Base-by-base conservation (phyloP, 2,329 filamentous ascomycete genomes). In the Fusarium falciforme region DNA sequence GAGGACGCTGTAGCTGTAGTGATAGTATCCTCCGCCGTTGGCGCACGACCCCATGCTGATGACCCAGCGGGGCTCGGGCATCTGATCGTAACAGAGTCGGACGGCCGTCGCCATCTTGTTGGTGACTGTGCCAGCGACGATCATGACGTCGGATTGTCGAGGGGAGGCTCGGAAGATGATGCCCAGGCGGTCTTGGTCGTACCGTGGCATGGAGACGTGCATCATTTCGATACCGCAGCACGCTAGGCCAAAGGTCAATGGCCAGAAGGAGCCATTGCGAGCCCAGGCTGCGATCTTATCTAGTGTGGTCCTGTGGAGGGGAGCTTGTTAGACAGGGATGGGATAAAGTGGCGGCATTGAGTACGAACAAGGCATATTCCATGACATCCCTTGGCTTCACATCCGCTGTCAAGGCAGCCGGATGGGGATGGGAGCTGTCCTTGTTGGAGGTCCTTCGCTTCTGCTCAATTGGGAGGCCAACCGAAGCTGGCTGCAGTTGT, bases 1-100 rank as follows among this genome's bases (percentile, higher is more conserved):
- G 16, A 90, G 87, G 16, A 93, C 91, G 60, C 85, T 88, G 82
- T 93, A 93, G 78, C 89, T 92, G 82, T 93, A 93, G 80, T 93
- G 91, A 81, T 93, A 93, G 81, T 93, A 93, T 16, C 92, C 92
- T 66, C 92, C 92, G 25, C 92, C 91, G 78, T 93, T 93, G 29
- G 92, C 91, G 79, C 92, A 93, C 65, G 88, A 91, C 8, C 91
- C 91, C 91, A 93, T 93, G 76, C 89, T 91, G 74, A 93, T 89
- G 25, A 87, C 83, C 89, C 89, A 92, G 70, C 86, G 83, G 0
- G 90, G 90, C 27, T 92, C 90, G 0, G 90, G 90, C 90, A 92
- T 92, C 80, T 92, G 91, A 72, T 92, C 91, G 78, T 92, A 92
- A 40, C 91, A 86, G 77, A 90, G 89, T 73, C 91, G 84, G 66